Conservation (phyloP, 805 yeast species). For the Kazachstania viticola region DNA sequence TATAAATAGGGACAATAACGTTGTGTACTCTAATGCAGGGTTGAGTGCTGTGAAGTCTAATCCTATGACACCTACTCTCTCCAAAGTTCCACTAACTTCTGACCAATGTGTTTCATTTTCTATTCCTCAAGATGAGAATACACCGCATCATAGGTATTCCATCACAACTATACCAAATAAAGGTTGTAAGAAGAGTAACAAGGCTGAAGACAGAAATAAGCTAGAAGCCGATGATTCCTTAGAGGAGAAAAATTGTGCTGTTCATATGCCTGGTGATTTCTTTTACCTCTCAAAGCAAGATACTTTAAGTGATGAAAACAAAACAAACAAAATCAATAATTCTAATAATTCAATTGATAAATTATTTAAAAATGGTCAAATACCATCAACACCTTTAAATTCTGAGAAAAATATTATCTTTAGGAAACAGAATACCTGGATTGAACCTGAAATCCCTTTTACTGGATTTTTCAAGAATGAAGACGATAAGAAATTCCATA, state of each 20-base stretch:
- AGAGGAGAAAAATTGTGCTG: slow-evolving; percentile 21
- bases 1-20: too few relatives aligned
- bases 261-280: slow-evolving; percentile 29
- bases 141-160: slow-evolving; percentile 41
- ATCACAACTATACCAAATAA: slow-evolving; percentile 38
- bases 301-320: background rate
- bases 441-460: slow-evolving; percentile 55
- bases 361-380: too few relatives aligned
- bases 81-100: background rate
- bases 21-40: too few relatives aligned
- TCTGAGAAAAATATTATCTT: slow-evolving; percentile 1
- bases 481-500: slow-evolving; percentile 80
- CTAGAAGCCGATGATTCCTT: slow-evolving; percentile 4
- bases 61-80: too few relatives aligned
- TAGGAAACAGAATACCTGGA: background rate
- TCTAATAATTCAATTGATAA: background rate
- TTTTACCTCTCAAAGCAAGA: slow-evolving; percentile 13
- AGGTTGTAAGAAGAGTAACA: slow-evolving; percentile 1
- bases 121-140: slow-evolving; percentile 24
- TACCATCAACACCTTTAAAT: too few relatives aligned
- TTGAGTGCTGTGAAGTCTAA: too few relatives aligned
- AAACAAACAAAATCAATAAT: slow-evolving; percentile 2
- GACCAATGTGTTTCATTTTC: background rate
- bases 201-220: background rate
- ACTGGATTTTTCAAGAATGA: slow-evolving; percentile 57